Base-by-base conservation (phyloP, 345 rosid species). In the Salix brachista region DNA sequence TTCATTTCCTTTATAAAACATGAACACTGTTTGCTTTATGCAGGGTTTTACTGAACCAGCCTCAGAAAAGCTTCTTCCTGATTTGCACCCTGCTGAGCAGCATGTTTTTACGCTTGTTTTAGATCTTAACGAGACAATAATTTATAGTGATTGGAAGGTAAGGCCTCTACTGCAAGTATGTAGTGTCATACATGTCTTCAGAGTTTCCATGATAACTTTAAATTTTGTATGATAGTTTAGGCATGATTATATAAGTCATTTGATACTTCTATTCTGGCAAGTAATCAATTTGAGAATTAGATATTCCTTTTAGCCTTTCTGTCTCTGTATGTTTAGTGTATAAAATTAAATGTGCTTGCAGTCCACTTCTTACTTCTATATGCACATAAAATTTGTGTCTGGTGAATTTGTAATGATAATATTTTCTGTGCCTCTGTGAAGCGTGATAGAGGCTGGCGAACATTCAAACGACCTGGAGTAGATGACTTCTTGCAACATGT, bases 361-460 rank as follows among this genome's bases (percentile, higher is more conserved):
- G 34, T n/a, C 13, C 9, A 6, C 13, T 39, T 72, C 23, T 54
- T 64, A 9, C 5, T 61, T 25, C 1, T 5, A 12, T 56, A 2
- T 67, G 50, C 67, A 67, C 65, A 13, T 12, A 25, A 67, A 16
- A 67, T 58, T 73, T 87, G 23, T 61, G 30, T 72, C 54, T 67
- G 28, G 75, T 41, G 13, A 23, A 25, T 67, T 68, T 66, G 42
- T 65, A 25, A 9, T 65, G 11, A 56, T 19, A 8, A 21, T 60
- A 23, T 58, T 78, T 65, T 73, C 19, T 76, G 75, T 69, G 37
- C 82, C 74, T 73, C 71, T 70, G 60, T 78, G 30, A 78, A 95
- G 98, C 95, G 99, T 56, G 99, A 94, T n/a, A 91, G 94, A 86
- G 99, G 99, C 71, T 96, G 99, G 99, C 84, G 97, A 58, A 96